Base-by-base conservation (phyloP, 1,284 basidiomycete genomes). In the Sporisorium exsertum region DNA sequence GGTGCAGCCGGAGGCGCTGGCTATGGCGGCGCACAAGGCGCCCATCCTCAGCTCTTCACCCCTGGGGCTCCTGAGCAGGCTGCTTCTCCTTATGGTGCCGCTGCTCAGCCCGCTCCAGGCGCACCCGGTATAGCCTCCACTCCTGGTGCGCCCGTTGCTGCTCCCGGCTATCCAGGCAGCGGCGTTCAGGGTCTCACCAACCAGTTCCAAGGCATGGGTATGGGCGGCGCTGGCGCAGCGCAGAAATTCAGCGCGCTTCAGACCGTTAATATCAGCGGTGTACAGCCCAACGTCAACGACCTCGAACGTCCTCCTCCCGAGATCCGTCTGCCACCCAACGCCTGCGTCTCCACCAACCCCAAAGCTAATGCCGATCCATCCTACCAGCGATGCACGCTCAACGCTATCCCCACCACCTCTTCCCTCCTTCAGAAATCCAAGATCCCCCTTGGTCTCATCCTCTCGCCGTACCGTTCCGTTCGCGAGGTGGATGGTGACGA, bases 301-400 rank as follows among this genome's bases (percentile, higher is more conserved):
- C 88, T 98, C 58, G 88, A 90, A 53, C 88, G 89, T 37, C 91
- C 92, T 1, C 95, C 96, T 8, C 97, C 96, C 8, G 92, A 94
- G 73, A 94, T 96, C 71, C 89, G 92, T 26, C 89, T 99, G 10
- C 95, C 97, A 1, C 91, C 94, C n/a, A 88, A 88, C 64, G 86
- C 95, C 10, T 91, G 91, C 70, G 89, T 98, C 70, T 93, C 94
- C 10, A 90, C 91, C 40, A 91, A 92, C 22, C 92, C 94, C 0
- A 88, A 89, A 58, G 91, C 93, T 47, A 94, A 95, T 82, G 92
- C 95, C 22, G 93, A 98, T 83, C 89, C 92, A 33, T 95, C 92
- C 16, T 99, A 97, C 87, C 94, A 97, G 87, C 92, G 97, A 53
- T 92, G 89, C 80, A 99, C 97, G 1, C 86, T 99, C 71, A 95